These are phyloP conservation scores for Trametes gibbosa DNA, from an alignment of 768 basidiomycete genomes.

Conservation along the genomic window DNA sequence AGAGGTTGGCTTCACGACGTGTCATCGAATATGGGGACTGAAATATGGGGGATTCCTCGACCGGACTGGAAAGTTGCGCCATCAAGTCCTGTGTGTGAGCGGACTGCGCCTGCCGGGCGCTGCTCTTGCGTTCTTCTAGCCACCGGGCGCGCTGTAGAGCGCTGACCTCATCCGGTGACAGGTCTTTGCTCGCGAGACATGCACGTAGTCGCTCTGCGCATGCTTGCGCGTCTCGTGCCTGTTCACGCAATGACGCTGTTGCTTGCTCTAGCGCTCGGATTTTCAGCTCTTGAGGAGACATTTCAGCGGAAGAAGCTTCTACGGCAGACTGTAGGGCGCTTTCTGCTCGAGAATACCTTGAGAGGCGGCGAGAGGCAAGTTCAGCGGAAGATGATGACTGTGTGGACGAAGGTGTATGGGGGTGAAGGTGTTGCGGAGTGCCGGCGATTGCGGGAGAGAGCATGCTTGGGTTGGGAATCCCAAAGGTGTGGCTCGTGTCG, in stretches of 20 bases:
- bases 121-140: slow-evolving; percentile 47
- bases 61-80: slow-evolving; percentile 5
- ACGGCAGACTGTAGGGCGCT: slow-evolving; percentile 38
- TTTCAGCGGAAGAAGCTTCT: slow-evolving; percentile 32
- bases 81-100: background rate
- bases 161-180: slow-evolving; percentile 32
- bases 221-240: slow-evolving; percentile 45
- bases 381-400: slow-evolving; percentile 3
- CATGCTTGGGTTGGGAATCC: slow-evolving; percentile 20
- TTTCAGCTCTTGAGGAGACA: slow-evolving; percentile 43
- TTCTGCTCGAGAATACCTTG: slow-evolving; percentile 47
- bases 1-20: slow-evolving; percentile 7
- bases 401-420: background rate
- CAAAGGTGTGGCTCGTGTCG: slow-evolving; percentile 25
- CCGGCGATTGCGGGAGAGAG: background rate
- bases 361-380: slow-evolving; percentile 26
- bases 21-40: slow-evolving; percentile 2
- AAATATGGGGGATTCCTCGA: background rate
- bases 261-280: slow-evolving; percentile 45
- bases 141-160: slow-evolving; percentile 46
- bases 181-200: slow-evolving; percentile 36
- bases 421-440: too few relatives aligned
- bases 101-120: slow-evolving; percentile 34
- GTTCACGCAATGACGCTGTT: slow-evolving; percentile 40
- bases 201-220: slow-evolving; percentile 39